Conservation (phyloP, 352 stramenopile species). For the Pelagophyceae sp. region DNA sequence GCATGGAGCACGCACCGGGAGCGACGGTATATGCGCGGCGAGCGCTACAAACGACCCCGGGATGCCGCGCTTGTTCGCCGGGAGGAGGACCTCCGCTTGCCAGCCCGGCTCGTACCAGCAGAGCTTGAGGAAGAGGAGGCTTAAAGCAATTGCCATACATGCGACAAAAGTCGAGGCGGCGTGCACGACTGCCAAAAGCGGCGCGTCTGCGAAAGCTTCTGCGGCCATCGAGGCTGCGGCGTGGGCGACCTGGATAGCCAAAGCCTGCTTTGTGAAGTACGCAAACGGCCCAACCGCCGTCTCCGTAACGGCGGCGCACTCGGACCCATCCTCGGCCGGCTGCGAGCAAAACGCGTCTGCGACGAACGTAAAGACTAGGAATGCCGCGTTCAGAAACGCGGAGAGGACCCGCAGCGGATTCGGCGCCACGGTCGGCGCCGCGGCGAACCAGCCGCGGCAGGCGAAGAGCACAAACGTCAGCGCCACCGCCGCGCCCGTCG, state of each 20-base stretch:
- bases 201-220: background rate
- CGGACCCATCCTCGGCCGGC: background rate
- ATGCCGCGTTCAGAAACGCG: too few species aligned
- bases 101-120: background rate
- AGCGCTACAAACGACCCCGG: background rate
- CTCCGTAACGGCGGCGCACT: background rate
- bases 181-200: background rate
- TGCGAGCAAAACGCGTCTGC: too few species aligned
- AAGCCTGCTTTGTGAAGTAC: slow-evolving; percentile 3
- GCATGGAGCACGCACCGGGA: background rate
- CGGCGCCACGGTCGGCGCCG: too few species aligned
- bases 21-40: background rate
- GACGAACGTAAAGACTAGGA: too few species aligned
- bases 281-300: background rate
- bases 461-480: too few species aligned
- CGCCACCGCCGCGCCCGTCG: too few species aligned
- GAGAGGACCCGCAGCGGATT: too few species aligned
- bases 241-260: background rate
- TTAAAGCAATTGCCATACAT: background rate
- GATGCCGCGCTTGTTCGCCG: background rate
- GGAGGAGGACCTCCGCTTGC: background rate
- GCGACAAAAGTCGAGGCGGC: background rate
- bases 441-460: too few species aligned
- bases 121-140: slow-evolving; percentile 9
- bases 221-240: background rate